Base-by-base conservation (phyloP, 2,329 filamentous ascomycete species). In the Dendrostoma leiphaemia region DNA sequence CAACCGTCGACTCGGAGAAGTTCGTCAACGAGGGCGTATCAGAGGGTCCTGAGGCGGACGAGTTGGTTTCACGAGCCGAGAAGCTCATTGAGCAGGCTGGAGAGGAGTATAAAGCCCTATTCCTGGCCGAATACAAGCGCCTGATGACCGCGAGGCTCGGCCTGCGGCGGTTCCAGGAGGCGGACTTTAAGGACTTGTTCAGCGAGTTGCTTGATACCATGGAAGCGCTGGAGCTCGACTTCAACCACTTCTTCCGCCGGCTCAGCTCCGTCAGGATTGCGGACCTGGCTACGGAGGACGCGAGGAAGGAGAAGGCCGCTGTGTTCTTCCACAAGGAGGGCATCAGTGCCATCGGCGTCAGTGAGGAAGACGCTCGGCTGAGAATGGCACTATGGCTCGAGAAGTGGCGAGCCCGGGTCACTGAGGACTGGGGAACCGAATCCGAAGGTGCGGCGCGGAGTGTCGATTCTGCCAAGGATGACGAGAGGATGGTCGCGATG, bases 201-300 rank as follows among this genome's bases (percentile, higher is more conserved):
- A 91, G 88, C n/a, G 84, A 90, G 52, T 72, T 90, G 10, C 79
- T 99, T 0, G 91, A 97, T 67, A 85, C 83, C 0, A 78, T 99
- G 71, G 89, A 96, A 67, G 81, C 82, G 1, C 74, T 92, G 17
- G 89, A 95, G 65, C 74, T 99, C 2, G 94, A 99, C 68, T 99
- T 97, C 71, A 90, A 96, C 66, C 89, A 95, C 64, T 94, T 95
- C 68, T 97, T 97, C 79, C 83, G 95, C 35, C 82, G 87, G 8
- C 76, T 99, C 0, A 88, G 87, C 49, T 71, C 74, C 19, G 65
- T 96, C 17, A 80, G 74, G 29, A 58, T 91, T 1, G 71, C 71
- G 1, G 82, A 90, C 4, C 66, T 96, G 6, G 79, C 82, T 26
- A 88, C 84, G 0, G 80, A 86, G 24, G 81, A 86, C 19, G 74